Conservation (phyloP, 2,329 filamentous ascomycete genomes). For the Cadophora gregata region DNA sequence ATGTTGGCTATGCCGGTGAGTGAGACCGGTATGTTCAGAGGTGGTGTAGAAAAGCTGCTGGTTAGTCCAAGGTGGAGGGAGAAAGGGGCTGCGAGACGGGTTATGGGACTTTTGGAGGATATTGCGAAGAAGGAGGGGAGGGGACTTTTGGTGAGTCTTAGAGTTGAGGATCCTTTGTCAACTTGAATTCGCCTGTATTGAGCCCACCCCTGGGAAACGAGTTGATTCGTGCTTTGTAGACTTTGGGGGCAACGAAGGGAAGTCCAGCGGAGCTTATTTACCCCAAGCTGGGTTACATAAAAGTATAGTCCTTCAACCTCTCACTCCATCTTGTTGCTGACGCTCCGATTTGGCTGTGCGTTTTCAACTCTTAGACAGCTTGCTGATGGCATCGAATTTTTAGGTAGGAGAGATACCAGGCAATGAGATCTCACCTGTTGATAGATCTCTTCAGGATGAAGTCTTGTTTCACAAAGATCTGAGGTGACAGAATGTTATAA, state of each 20-base stretch:
- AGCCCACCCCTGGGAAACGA: neutral
- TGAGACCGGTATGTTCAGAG: conserved; percentile 63
- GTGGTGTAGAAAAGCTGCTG: conserved; percentile 62
- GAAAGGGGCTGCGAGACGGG: conserved; percentile 55
- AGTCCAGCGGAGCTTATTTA: conserved; percentile 60
- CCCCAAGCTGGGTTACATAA: conserved; percentile 60
- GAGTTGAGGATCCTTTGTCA: too few relatives aligned
- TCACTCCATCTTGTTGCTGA: too few relatives aligned
- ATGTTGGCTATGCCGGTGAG: conserved; percentile 57
- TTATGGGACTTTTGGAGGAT: conserved; percentile 61
- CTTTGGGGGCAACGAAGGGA: conserved; percentile 59
- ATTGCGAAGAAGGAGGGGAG: conserved; percentile 57
- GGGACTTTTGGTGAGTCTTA: conserved; percentile 57
- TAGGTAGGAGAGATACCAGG: conserved; percentile 57
- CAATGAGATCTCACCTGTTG: conserved; percentile 56
- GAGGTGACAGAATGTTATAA: conserved; percentile 8
- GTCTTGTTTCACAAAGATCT: conserved; percentile 67
- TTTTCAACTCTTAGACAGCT: neutral
- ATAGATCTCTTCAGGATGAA: conserved; percentile 55
- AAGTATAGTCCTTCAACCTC: conserved; percentile 46
- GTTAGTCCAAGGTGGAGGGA: conserved; percentile 57
- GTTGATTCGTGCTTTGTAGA: conserved; percentile 43
- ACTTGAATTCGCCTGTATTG: too few relatives aligned
- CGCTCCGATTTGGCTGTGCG: too few relatives aligned
- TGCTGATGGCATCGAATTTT: neutral